Conservation (phyloP, 257 asterid genomes). For the Asclepias syriaca region DNA sequence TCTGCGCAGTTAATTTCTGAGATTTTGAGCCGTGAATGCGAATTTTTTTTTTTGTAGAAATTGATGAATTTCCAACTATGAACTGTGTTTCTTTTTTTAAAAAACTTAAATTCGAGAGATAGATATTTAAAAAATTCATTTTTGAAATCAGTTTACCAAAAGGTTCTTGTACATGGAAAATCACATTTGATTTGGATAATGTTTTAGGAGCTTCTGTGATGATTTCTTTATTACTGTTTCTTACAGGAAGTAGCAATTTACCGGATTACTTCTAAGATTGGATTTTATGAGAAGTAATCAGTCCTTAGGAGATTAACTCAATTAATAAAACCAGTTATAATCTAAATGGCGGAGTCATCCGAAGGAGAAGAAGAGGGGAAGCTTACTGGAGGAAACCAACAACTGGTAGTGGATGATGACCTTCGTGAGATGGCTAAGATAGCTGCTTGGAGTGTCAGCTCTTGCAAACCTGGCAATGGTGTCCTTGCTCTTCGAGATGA, state of each 20-base stretch:
- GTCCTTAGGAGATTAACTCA: background rate
- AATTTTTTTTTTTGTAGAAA: no score
- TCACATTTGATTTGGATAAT: background rate
- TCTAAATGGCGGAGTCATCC: constrained; percentile 73
- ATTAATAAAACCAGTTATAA: background rate
- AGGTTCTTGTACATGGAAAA: no score
- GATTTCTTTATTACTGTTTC: background rate
- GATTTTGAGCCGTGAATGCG: no score
- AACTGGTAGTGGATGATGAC: constrained; percentile 66
- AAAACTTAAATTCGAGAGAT: background rate
- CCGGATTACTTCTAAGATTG: background rate
- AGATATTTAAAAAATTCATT: no score
- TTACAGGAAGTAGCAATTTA: background rate
- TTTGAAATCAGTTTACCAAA: no score
- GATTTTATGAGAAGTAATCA: background rate
- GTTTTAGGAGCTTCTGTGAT: background rate
- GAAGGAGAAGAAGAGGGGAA: constrained; percentile 94
- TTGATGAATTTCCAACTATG: no score
- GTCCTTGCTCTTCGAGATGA: constrained; percentile 73
- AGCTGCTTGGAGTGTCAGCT: constrained; percentile 97
- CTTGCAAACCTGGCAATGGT: constrained; percentile 95
- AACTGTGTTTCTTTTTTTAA: no score
- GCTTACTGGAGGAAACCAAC: constrained; percentile 60
- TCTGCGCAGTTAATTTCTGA: no score
- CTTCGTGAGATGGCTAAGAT: constrained; percentile 87